Base-by-base conservation (phyloP, 306 rosid genomes). In the Rosa rugosa region DNA sequence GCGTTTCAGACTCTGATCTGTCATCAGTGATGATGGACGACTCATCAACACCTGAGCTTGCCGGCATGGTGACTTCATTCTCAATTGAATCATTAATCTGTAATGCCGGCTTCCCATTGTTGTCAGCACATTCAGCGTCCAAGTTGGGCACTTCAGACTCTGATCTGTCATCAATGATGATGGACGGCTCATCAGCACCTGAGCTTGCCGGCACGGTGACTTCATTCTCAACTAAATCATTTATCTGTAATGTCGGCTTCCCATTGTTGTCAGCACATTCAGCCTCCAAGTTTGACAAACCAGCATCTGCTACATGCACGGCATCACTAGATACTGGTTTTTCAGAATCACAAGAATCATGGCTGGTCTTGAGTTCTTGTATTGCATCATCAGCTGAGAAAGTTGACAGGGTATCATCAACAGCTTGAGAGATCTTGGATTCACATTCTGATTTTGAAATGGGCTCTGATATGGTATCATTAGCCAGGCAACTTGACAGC, bases 1-100 rank as follows among this genome's bases (percentile, higher is more conserved):
- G 74, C 80, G 64, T 75, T 75, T 80, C 82, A 63, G 79, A 70
- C 72, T 63, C 84, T 27, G 74, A 71, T 80, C 73, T 77, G 38
- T 44, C 76, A 63, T 73, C 68, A 27, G 41, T 34, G 70, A 36
- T 34, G 20, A 16, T 17, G 22, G 23, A 65, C 12, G 23, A 16
- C 45, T 34, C 70, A 13, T 62, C 54, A 49, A 8, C 11, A 44
- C 46, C 75, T 73, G 36, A 31, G 36, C 36, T 31, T 31, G 36
- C 36, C 36, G 3, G 36, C 42, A 45, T 66, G 83, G 38, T 27
- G 12, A 69, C 10, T n/a, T 60, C 78, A 16, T 72, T 22, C 68
- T 76, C 85, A 59, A 31, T 68, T 9, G 54, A 72, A 47, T 49
- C 12, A 36, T 69, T 18, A 38, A 9, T 59, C n/a, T 69, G 75